Base-by-base conservation (phyloP, 2,329 filamentous ascomycete species). In the Ophiostoma quercus region DNA sequence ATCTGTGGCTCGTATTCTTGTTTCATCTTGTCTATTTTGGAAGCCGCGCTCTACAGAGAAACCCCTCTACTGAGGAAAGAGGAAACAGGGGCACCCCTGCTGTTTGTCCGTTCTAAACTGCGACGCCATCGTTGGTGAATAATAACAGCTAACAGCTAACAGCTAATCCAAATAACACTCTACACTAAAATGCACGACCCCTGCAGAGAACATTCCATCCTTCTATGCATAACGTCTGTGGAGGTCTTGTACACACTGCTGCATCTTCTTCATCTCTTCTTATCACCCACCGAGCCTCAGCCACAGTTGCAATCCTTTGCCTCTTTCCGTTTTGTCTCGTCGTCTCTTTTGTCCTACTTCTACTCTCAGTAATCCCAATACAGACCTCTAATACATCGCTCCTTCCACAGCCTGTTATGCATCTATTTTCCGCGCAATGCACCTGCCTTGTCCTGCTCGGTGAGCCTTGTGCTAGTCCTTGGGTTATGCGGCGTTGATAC, bases 211-310 rank as follows among this genome's bases (percentile, higher is more conserved):
- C 37, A 32, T 60, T 43, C 65, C 22, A 34, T 47, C 68, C 62
- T 69, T 66, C 67, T 43, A 43, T 65, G 57, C 60, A 66, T 43
- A 34, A 62, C 25, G 25, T 3, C 32, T 32, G 51, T 29, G 51
- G 57, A 62, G 11, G 51, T 25, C 34, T 34, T 57, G 51, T 47
- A 47, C 16, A 19, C 16, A 16, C n/a, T 54, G 22, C 47, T 22
- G 12, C 22, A 19, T 54, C 47, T 22, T 16, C 43, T 29, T n/a
- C 47, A 51, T 51, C 51, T 22, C n/a, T 54, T n/a, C 8, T 60
- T 60, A 62, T 34, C 57, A 62, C 57, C 54, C 57, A 62, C 57
- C 57, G 57, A 62, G 57, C 57, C 57, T 62, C 57, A 62, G 57
- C 57, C 57, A 34, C 51, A 57, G 43, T 29, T 19, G 47, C 47